phyloP scores from a whole-genome alignment of 257 asterid genomes.

The Echites panduratus region DNA sequence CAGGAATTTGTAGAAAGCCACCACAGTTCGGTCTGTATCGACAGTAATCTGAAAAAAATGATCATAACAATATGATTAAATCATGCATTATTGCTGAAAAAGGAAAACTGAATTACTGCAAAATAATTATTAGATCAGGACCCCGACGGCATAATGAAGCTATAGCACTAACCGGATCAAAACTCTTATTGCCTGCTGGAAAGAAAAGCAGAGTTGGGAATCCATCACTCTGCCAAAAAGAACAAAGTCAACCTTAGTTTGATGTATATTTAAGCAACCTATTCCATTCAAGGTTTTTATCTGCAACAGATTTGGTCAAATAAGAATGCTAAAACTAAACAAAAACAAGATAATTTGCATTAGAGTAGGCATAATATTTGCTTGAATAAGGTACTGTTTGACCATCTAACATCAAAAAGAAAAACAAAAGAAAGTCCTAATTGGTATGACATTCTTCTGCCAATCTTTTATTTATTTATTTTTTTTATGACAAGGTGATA shows the following conservation, averaged over 20 bases:
- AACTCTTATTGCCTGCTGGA: conserved; percentile 97
- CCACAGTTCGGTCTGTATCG: conserved; percentile 83
- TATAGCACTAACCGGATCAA: conserved; percentile 70
- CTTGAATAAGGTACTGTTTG: background rate
- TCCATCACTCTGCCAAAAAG: conserved; percentile 66
- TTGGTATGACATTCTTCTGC: background rate
- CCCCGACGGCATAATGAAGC: background rate
- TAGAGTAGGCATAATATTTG: background rate
- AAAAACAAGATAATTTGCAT: background rate
- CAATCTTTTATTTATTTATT: background rate
- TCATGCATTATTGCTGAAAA: background rate
- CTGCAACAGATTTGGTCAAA: background rate
- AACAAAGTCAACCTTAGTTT: background rate
- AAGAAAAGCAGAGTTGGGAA: conserved; percentile 92
- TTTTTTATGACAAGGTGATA: background rate
- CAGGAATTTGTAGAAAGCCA: conserved; percentile 82
- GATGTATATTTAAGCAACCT: background rate
- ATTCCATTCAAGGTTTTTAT: background rate
- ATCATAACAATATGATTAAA: background rate
- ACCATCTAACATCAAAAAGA: background rate
- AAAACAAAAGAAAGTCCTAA: background rate
- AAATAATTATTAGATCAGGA: background rate
- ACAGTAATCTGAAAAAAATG: conserved; percentile 49
- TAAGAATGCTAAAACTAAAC: background rate
- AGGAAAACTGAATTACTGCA: conserved; percentile 24